phyloP scores from a whole-genome alignment of 768 basidiomycete species.

The Mycena venus region DNA sequence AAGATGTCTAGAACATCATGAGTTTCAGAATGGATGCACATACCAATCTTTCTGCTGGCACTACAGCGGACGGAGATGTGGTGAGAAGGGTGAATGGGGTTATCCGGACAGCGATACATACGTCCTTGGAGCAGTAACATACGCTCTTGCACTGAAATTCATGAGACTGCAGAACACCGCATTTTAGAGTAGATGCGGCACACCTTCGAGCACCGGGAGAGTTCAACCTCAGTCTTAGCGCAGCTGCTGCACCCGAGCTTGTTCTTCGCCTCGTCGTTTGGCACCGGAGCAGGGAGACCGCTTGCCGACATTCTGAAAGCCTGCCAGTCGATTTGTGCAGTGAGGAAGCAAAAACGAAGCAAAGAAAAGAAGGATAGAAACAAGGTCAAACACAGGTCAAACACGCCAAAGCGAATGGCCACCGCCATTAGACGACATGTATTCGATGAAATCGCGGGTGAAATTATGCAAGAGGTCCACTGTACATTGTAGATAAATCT shows the following conservation, averaged over 20 bases:
- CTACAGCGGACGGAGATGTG: neutral
- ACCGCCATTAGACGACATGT: too few species aligned
- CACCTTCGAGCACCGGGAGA: neutral
- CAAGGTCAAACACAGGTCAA: neutral
- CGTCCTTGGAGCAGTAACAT: conserved; percentile 16
- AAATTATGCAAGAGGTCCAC: too few species aligned
- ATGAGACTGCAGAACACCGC: neutral
- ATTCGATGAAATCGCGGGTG: too few species aligned
- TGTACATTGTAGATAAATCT: too few species aligned
- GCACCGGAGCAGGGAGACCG: neutral
- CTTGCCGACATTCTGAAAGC: neutral
- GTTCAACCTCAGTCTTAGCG: neutral
- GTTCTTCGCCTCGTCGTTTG: neutral
- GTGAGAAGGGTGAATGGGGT: neutral
- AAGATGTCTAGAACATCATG: neutral
- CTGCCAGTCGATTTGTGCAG: neutral
- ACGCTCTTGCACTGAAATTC: neutral
- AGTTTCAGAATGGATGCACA: too few species aligned
- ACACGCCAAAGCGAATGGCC: too few species aligned
- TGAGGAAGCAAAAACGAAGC: neutral
- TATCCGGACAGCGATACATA: neutral
- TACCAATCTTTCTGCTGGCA: conserved; percentile 7
- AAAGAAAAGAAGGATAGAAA: neutral
- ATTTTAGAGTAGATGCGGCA: neutral
- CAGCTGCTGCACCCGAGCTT: neutral